phyloP scores from a whole-genome alignment of 768 basidiomycete species.

The Kondoa subrosea region DNA sequence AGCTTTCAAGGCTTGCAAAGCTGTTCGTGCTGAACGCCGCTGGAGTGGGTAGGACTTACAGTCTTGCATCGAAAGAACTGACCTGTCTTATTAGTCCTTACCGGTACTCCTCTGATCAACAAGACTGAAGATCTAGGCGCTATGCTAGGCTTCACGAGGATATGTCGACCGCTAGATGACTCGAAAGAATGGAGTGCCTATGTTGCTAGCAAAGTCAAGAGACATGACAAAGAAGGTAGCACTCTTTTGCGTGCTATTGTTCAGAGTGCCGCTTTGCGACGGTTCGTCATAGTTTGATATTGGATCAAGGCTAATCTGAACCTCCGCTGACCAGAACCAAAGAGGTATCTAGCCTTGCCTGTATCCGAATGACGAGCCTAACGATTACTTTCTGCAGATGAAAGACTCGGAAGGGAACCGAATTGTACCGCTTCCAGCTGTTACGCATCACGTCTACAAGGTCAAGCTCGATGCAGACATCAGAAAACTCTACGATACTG shows the following conservation, averaged over 20 bases:
- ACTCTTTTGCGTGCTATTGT: conserved; percentile 38
- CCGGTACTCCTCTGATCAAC: conserved; percentile 37
- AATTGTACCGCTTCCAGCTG: conserved; percentile 60
- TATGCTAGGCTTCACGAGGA: conserved; percentile 59
- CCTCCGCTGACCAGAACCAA: conserved; percentile 42
- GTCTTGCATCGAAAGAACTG: neutral
- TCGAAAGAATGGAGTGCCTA: conserved; percentile 66
- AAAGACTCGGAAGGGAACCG: conserved; percentile 58
- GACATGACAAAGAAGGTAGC: conserved; percentile 58
- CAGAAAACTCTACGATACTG: conserved; percentile 42
- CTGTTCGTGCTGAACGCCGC: conserved; percentile 22
- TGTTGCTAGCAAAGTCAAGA: conserved; percentile 39
- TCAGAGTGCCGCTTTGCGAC: neutral
- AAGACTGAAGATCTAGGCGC: conserved; percentile 66
- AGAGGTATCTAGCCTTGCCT: conserved; percentile 36
- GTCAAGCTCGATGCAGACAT: conserved; percentile 39
- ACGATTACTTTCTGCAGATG: conserved; percentile 41
- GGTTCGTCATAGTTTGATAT: neutral
- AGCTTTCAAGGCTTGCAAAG: conserved; percentile 55
- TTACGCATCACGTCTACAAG: conserved; percentile 59
- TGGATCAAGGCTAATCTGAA: neutral
- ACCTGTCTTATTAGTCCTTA: conserved; percentile 31
- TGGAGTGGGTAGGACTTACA: neutral
- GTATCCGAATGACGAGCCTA: conserved; percentile 20
- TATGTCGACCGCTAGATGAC: conserved; percentile 71